Evolutionary conservation across 129 eudicot species (phyloP), one percentile per base, ranked within the genome.

Genomic region (Flaveria robusta): DNA sequence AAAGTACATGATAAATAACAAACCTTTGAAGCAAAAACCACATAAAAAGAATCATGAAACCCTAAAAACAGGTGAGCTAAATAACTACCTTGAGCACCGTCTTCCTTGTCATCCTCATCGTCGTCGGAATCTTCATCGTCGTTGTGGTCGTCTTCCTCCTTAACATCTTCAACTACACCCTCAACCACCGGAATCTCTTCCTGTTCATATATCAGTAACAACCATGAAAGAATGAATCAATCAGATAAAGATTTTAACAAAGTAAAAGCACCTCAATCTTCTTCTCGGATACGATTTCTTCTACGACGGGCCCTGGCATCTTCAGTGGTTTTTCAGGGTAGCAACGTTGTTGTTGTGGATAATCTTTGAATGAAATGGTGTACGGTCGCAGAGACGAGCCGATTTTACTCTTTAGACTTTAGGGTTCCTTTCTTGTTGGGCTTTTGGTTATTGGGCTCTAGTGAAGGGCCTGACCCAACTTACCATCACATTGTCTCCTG

Each of bases 131-230:
- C 96, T 62, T n/a, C n/a, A n/a, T n/a, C n/a, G 8, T 91, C 93
- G 24, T 92, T 87, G 42, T 88, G 87, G 73, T 86, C 95, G 12
- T 88, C 95, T 78, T 92, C 96, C 10, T 87, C 98, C 79, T 92
- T 87, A 47, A 89, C 90, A 74, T 92, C 98, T 81, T 92, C 98
- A 11, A 92, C 87, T 13, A 92, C 83, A 43, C 91, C 98, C 76
- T 92, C 96, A 16, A 92, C 85, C 19, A 92, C 83, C 5, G 92
- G 75, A 42, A 1, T 85, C 78, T 55, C 85, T 8, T 92, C 96
- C 75, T 79, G 83, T 2, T 5, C 23, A 51, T 34, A 4, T 51
- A 15, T n/a, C 22, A 76, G 23, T 18, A 51, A 68, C 73, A 67
- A 27, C 59, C 20, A 31, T 19, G 54, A 58, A 16, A 47, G 1